These are phyloP conservation scores for Haematococcus lacustris DNA, from an alignment of 139 green algal genomes.

Conservation along the genomic window DNA sequence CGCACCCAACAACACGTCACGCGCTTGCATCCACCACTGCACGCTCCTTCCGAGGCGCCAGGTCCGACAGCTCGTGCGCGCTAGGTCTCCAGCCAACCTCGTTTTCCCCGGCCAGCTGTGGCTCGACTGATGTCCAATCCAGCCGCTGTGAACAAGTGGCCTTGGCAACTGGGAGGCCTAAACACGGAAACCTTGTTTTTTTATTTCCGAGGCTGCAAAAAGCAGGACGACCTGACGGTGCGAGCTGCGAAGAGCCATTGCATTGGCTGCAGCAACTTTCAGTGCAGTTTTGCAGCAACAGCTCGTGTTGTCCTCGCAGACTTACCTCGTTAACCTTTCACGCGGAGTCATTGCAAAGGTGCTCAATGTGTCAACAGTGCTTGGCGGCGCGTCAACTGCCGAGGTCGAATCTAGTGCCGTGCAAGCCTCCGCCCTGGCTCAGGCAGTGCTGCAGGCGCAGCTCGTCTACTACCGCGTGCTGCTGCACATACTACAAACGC, in stretches of 20 bases:
- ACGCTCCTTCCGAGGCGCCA: too few species aligned
- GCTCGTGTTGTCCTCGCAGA: too few species aligned
- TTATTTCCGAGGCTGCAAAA: background rate
- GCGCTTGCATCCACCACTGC: too few species aligned
- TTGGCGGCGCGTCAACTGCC: background rate
- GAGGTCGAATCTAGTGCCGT: background rate
- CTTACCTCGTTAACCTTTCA: background rate
- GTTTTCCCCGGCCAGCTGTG: too few species aligned
- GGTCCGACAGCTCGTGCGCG: too few species aligned
- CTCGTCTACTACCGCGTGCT: background rate
- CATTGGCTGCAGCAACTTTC: background rate
- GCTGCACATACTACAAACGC: background rate
- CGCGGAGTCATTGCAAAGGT: background rate
- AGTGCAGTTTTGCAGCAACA: too few species aligned
- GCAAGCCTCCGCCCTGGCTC: background rate
- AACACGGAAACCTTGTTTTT: background rate
- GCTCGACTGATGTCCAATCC: too few species aligned
- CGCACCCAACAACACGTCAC: too few species aligned
- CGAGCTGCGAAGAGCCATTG: background rate
- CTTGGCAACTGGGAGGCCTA: background rate
- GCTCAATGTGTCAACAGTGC: background rate
- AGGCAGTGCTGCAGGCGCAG: background rate
- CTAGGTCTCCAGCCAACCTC: too few species aligned
- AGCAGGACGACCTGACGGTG: slow-evolving; percentile 1
- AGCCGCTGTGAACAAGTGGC: too few species aligned